Evolutionary conservation across 140 eudicot species (phyloP), one percentile per base, ranked within the genome.

Genomic region (Flaveria floridana): DNA sequence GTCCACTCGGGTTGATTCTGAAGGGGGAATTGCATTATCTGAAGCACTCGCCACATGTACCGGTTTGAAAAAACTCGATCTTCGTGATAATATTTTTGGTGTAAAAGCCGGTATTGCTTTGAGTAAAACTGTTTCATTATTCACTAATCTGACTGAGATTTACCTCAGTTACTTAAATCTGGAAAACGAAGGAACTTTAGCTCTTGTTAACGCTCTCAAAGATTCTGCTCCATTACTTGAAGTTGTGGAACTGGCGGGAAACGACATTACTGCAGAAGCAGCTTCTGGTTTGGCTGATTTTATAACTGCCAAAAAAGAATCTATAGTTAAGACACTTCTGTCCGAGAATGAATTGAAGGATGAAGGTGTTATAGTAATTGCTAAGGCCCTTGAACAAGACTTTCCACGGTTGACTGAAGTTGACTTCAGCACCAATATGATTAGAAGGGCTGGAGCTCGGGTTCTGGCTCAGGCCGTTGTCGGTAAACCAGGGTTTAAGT

Each of bases 21-120:
- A 86, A 26, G 97, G 97, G 8, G 97, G 97, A 0, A 37, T 86
- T 78, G 82, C 85, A 23, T 65, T 91, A 50, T 75, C 95, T 30
- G 87, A 86, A 28, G 88, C 97, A 41, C 92, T 91, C 6, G 90
- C 72, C 30, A 66, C 44, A 8, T 91, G 95, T 59, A 42, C 62
- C 58, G 77, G 79, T 81, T 76, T 91, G 79, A 83, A 85, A 81
- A 88, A 83, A 50, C 87, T 91, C 2, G 95, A 91, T 84, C 74
- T 91, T 59, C 83, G 92, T 0, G 97, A 88, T 74, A 91, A 91
- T 77, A 81, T 88, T 85, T 91, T 91, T 83, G 95, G 97, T 9
- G 83, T 79, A 0, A 89, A 88, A 77, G 92, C 87, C 0, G 97
- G 95, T 16, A 16, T 86, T 50, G 83, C 84, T 57, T 74, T 91